A percentile compares a stretch with the other conserved stretches of the same genome.
phyloP scores from a whole-genome alignment of 495 filamentous ascomycete species.

The Hyphodiscus hymeniophilus region DNA sequence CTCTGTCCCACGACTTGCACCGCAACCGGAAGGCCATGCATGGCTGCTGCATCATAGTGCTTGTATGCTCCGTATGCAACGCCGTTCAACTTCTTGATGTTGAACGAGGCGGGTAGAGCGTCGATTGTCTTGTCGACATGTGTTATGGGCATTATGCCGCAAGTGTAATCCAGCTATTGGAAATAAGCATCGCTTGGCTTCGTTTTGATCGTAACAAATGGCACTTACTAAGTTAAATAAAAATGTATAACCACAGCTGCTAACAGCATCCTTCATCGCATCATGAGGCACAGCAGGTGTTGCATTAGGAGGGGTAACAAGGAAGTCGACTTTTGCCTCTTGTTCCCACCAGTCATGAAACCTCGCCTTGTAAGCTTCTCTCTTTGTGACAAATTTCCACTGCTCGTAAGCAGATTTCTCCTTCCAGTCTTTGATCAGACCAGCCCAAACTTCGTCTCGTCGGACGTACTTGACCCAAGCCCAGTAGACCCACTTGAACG shows the following conservation, averaged over 20 bases:
- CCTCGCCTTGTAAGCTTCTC: slow-evolving; percentile 66
- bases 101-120: slow-evolving; percentile 48
- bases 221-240: slow-evolving; percentile 68
- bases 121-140: slow-evolving; percentile 69
- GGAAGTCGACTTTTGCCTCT: slow-evolving; percentile 60
- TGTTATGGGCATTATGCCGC: slow-evolving; percentile 79
- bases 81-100: slow-evolving; percentile 58
- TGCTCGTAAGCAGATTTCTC: slow-evolving; percentile 63
- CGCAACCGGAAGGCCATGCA: slow-evolving; percentile 82
- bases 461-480: slow-evolving; percentile 78
- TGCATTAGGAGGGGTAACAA: slow-evolving; percentile 80
- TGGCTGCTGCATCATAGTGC: slow-evolving; percentile 73
- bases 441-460: slow-evolving; percentile 69
- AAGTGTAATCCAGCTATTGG: slow-evolving; percentile 65
- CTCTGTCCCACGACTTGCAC: slow-evolving; percentile 81
- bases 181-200: slow-evolving; percentile 10
- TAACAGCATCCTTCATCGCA: slow-evolving; percentile 79
- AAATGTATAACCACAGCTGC: slow-evolving; percentile 91
- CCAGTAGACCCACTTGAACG: slow-evolving; percentile 80
- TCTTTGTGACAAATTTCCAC: slow-evolving; percentile 69
- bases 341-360: slow-evolving; percentile 83
- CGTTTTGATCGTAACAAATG: slow-evolving; percentile 17
- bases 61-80: slow-evolving; percentile 80
- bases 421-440: slow-evolving; percentile 62
- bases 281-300: slow-evolving; percentile 84